Conservation (phyloP, 805 yeast genomes). For the Yarrowia divulgata region DNA sequence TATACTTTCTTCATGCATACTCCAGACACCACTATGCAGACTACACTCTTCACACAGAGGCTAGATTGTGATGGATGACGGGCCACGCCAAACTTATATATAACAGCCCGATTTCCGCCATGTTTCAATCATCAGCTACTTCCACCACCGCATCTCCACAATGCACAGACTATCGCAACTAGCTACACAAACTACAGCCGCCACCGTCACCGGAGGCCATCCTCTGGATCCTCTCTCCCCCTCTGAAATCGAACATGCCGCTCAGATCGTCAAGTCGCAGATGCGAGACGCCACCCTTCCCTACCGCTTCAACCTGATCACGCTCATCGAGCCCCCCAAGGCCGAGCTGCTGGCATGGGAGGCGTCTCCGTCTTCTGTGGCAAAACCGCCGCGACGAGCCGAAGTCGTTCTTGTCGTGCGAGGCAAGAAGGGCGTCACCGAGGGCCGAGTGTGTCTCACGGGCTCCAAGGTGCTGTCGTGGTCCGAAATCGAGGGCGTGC, state of each 20-base stretch:
- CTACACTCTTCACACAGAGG: background rate
- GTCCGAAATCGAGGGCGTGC: slow-evolving; percentile 64
- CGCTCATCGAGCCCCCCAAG: slow-evolving; percentile 24
- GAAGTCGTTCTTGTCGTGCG: slow-evolving; percentile 67
- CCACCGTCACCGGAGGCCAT: slow-evolving; percentile 19
- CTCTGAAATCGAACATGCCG: slow-evolving; percentile 23
- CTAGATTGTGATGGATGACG: background rate
- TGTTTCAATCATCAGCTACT: background rate
- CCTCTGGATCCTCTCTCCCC: slow-evolving; percentile 29
- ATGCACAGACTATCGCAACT: slow-evolving; percentile 27
- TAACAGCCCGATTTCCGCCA: background rate
- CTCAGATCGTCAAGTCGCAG: slow-evolving; percentile 6
- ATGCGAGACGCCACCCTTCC: background rate
- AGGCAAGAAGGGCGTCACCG: slow-evolving; percentile 69
- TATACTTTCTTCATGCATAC: background rate
- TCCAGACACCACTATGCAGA: no score
- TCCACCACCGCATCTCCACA: background rate
- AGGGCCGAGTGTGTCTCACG: slow-evolving; percentile 70
- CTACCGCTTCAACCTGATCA: slow-evolving; percentile 26
- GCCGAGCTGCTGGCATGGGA: slow-evolving; percentile 21
- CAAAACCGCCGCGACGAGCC: slow-evolving; percentile 68
- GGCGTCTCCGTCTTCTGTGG: slow-evolving; percentile 14
- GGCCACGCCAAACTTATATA: background rate
- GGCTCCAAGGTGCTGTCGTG: slow-evolving; percentile 57
- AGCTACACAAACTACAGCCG: slow-evolving; percentile 17